A percentile compares a stretch with the other conserved stretches of the same genome.
Evolutionary conservation across 495 filamentous ascomycete species (phyloP).

Genomic region (Geopyxis carbonaria): DNA sequence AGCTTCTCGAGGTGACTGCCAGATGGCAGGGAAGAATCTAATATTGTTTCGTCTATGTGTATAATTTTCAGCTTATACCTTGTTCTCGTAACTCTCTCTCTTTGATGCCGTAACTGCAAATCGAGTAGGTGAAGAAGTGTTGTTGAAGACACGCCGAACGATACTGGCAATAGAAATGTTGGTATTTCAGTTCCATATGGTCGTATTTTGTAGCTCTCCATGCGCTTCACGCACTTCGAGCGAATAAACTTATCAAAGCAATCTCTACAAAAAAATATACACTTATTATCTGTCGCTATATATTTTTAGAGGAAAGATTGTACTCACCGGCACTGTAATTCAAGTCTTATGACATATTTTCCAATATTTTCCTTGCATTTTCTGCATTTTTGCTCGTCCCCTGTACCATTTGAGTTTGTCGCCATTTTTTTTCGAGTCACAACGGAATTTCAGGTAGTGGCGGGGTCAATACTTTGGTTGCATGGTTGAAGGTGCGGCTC

Average conservation of each 20-base stretch:
- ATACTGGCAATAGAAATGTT: constrained; percentile 57
- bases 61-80: constrained; percentile 52
- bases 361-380: constrained; percentile 11
- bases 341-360: constrained; percentile 12
- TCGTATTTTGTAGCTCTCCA: constrained; percentile 40
- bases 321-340: constrained; percentile 17
- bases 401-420: no score
- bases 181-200: background rate
- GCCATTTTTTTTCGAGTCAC: no score
- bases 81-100: constrained; percentile 34
- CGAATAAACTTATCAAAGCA: constrained; percentile 64
- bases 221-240: constrained; percentile 61
- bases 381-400: constrained; percentile 9
- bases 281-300: no score
- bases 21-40: constrained; percentile 16
- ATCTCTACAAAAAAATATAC: background rate
- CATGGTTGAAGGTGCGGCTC: no score
- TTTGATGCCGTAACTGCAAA: constrained; percentile 44
- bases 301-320: constrained; percentile 1
- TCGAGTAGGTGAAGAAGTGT: constrained; percentile 59
- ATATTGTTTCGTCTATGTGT: constrained; percentile 41
- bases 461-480: no score
- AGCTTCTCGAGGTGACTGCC: constrained; percentile 17
- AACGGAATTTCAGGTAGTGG: no score
- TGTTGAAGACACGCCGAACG: constrained; percentile 69